Percentiles rank a stretch among this genome's conserved stretches.
Evolutionary conservation across 2,329 filamentous ascomycete species (phyloP).

Genomic region (Trichoderma koningii): DNA sequence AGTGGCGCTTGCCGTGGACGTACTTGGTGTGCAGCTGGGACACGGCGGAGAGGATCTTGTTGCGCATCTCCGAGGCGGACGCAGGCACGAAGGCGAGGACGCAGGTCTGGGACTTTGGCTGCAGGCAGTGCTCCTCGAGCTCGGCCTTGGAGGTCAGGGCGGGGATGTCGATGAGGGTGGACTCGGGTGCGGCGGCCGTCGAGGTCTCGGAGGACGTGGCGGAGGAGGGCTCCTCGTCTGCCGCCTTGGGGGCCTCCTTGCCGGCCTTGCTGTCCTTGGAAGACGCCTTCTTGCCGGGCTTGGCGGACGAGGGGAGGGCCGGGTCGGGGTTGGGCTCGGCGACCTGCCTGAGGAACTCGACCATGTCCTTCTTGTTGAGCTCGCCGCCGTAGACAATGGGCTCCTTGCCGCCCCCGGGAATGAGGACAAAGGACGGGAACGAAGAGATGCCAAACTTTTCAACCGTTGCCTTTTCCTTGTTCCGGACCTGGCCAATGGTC

Average conservation of each 20-base stretch:
- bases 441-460: conserved; percentile 73
- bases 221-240: conserved; percentile 27
- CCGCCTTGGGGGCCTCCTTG: conserved; percentile 34
- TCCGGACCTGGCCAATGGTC: conserved; percentile 76
- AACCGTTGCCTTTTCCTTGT: conserved; percentile 73
- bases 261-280: conserved; percentile 39
- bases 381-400: conserved; percentile 77
- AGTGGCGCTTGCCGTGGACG: conserved; percentile 64
- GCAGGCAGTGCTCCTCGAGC: conserved; percentile 72
- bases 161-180: conserved; percentile 61
- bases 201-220: conserved; percentile 39
- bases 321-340: conserved; percentile 79
- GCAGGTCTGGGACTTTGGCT: conserved; percentile 76
- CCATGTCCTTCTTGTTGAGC: conserved; percentile 79
- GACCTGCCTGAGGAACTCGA: conserved; percentile 78
- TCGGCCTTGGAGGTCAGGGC: conserved; percentile 64
- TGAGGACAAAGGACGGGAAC: conserved; percentile 78
- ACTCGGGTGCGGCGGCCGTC: conserved; percentile 28
- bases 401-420: conserved; percentile 71
- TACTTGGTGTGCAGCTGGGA: conserved; percentile 78
- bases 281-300: conserved; percentile 36
- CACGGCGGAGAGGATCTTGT: conserved; percentile 63
- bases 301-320: conserved; percentile 47
- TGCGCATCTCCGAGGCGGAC: conserved; percentile 52
- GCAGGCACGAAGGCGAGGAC: conserved; percentile 72